Evolutionary conservation across 1,284 basidiomycete species (phyloP).

Genomic region (Inonotus obliquus): DNA sequence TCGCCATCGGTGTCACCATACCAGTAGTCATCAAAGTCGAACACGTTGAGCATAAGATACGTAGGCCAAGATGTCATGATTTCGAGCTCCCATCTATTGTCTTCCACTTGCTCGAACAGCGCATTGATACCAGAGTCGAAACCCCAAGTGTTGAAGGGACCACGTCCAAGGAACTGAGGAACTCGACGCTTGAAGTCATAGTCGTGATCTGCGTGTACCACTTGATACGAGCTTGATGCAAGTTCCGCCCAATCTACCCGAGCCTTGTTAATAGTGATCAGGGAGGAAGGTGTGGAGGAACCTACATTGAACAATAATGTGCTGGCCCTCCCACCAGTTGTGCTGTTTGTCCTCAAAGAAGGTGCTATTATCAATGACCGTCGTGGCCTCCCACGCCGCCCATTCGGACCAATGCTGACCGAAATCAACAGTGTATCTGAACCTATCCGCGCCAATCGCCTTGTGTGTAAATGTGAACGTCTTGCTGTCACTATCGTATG

Average conservation of each 20-base stretch:
- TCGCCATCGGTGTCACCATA: slow-evolving; percentile 87
- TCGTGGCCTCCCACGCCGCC: slow-evolving; percentile 70
- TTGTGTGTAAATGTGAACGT: slow-evolving; percentile 75
- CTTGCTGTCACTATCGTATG: slow-evolving; percentile 43
- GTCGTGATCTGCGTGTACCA: slow-evolving; percentile 73
- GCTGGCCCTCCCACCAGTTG: slow-evolving; percentile 79
- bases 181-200: slow-evolving; percentile 65
- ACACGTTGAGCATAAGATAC: slow-evolving; percentile 84
- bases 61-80: slow-evolving; percentile 88
- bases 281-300: neutral
- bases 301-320: slow-evolving; percentile 84
- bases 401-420: slow-evolving; percentile 82
- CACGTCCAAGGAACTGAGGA: slow-evolving; percentile 82
- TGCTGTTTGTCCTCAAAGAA: slow-evolving; percentile 42
- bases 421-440: slow-evolving; percentile 83
- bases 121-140: slow-evolving; percentile 77
- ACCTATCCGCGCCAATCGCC: slow-evolving; percentile 81
- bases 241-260: slow-evolving; percentile 70
- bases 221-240: slow-evolving; percentile 55
- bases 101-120: slow-evolving; percentile 54
- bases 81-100: slow-evolving; percentile 73
- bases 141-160: slow-evolving; percentile 87
- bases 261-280: slow-evolving; percentile 1
- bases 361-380: slow-evolving; percentile 52
- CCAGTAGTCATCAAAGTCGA: slow-evolving; percentile 83